Evolutionary conservation across 305 asterid genomes (phyloP).

Genomic region (Rubia balearica): DNA sequence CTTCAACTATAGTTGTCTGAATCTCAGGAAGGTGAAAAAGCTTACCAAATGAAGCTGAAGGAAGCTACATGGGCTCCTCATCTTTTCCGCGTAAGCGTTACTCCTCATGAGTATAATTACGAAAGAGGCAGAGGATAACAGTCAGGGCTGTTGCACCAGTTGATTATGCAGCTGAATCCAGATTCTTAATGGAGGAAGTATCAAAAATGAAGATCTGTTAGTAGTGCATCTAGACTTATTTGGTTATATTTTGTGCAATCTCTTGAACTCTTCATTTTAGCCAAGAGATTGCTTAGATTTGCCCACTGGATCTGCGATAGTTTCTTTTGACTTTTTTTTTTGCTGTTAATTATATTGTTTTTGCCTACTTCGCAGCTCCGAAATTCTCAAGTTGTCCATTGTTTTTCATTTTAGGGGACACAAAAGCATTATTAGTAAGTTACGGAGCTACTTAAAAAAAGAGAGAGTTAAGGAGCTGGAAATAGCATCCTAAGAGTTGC

Average conservation of each 20-base stretch:
- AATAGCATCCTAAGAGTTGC: background rate
- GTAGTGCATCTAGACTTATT: background rate
- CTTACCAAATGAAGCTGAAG: conserved; percentile 59
- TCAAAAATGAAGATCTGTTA: conserved; percentile 47
- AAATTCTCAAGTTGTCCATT: background rate
- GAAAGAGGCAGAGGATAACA: conserved; percentile 85
- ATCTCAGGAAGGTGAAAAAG: conserved; percentile 45
- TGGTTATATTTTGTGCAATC: conserved; percentile 1
- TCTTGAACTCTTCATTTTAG: background rate
- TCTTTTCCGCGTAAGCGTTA: conserved; percentile 67
- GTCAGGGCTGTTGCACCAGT: conserved; percentile 54
- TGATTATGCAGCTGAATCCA: conserved; percentile 74
- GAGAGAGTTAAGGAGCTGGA: too few species aligned
- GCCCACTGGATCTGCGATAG: background rate
- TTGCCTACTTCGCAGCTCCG: background rate
- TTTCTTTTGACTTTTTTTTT: background rate
- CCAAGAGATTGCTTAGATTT: background rate
- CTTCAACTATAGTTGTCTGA: background rate
- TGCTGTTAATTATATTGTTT: background rate
- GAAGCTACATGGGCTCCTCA: conserved; percentile 71
- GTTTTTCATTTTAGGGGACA: background rate
- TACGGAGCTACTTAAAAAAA: conserved; percentile 1
- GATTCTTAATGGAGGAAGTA: conserved; percentile 55
- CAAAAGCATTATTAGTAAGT: background rate
- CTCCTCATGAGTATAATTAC: conserved; percentile 53